Conservation (phyloP, 139 green algal genomes). For the Picochlorum sp. region DNA sequence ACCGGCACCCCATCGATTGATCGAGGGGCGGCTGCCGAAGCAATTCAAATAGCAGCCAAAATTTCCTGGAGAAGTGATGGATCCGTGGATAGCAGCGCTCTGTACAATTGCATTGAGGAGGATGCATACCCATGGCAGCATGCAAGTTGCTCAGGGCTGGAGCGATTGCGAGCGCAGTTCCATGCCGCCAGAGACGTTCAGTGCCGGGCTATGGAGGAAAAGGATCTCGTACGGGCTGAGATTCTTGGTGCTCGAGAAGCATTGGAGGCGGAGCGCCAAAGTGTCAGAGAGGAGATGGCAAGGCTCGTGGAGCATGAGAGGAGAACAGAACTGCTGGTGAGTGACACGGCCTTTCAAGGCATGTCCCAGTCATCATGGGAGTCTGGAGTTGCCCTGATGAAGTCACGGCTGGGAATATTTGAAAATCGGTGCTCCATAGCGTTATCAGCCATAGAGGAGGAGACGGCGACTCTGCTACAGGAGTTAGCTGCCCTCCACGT, state of each 20-base stretch:
- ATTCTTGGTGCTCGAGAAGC: not conserved
- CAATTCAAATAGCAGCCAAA: conserved; percentile 4
- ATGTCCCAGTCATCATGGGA: too few relatives aligned
- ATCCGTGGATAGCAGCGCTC: not conserved
- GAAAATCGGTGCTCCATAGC: too few relatives aligned
- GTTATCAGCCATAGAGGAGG: too few relatives aligned
- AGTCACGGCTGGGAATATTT: too few relatives aligned
- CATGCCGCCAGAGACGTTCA: conserved; percentile 4
- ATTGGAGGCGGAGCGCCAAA: not conserved
- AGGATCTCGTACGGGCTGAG: conserved; percentile 2
- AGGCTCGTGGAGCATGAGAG: not conserved
- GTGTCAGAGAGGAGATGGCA: conserved; percentile 4
- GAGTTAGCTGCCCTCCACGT: too few relatives aligned
- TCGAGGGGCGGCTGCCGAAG: conserved; percentile 4
- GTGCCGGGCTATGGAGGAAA: conserved; percentile 3
- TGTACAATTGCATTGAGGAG: conserved; percentile 3
- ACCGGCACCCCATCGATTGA: not conserved
- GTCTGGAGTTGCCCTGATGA: too few relatives aligned
- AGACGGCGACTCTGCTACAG: too few relatives aligned
- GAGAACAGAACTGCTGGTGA: not conserved
- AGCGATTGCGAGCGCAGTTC: not conserved
- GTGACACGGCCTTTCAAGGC: too few relatives aligned
- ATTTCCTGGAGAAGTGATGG: not conserved
- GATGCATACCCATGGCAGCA: conserved; percentile 4
- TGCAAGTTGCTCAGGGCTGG: not conserved